Base-by-base conservation (phyloP, 305 asterid genomes). In the Salvia sclarea region DNA sequence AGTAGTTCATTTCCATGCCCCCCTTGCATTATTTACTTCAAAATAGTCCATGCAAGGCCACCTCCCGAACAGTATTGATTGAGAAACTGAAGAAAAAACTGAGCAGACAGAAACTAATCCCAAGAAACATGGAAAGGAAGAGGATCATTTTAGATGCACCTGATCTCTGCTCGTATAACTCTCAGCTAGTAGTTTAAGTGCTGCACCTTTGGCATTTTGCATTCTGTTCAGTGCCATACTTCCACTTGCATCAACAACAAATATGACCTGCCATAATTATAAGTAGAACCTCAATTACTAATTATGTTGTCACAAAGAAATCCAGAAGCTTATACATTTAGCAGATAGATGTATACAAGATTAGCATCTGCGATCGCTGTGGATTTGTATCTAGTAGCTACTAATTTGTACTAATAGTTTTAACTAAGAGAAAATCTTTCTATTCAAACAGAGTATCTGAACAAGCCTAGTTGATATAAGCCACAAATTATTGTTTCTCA, bases 191-290 rank as follows among this genome's bases (percentile, higher is more conserved):
- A 95, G 78, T 68, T 95, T 95, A 44, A 95, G 96, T 24, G 99
- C 98, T 65, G 99, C 99, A 21, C 99, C 99, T 81, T 95, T 95
- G 59, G 98, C 99, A 81, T 91, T 95, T 83, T 95, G 99, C 99
- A 95, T 95, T 80, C 99, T 89, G 82, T 95, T 95, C 69, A 95
- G 76, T 40, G 99, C 99, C 99, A 95, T 95, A 73, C 99, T 95
- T 64, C 99, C 98, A 81, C 99, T 95, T 71, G 99, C 99, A 78
- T 95, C 99, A 73, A 95, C 99, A 62, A 95, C 91, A 75, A 95
- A 95, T 84, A 95, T 95, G 71, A 95, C 99, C 99, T 94, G 90
- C 37, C 75, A 55, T 20, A 37, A 55, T 72, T 38, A n/a, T n/a
- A n/a, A 30, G 30, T 52, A 59, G 40, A 18, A 35, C 37, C 49